These are phyloP conservation scores for Favolaschia claudopus DNA, from an alignment of 768 basidiomycete species.

Conservation along the genomic window DNA sequence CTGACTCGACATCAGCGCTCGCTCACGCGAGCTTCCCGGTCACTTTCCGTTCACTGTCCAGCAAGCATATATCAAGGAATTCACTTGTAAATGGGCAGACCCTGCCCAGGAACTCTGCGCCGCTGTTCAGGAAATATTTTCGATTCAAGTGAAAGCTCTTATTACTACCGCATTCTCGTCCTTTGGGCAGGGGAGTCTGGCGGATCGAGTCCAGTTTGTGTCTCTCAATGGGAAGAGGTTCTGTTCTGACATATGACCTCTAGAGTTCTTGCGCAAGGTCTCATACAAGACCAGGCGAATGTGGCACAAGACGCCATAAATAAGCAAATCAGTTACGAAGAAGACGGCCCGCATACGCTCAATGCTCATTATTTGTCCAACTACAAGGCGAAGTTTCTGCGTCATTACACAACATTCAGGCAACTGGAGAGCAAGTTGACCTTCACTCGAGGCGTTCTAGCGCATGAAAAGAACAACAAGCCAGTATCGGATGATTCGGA, in stretches of 20 bases:
- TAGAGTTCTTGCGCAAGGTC: slow-evolving; percentile 60
- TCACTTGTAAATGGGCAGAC: slow-evolving; percentile 54
- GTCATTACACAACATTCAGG: too few relatives aligned
- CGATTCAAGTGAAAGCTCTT: slow-evolving; percentile 48
- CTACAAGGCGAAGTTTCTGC: too few relatives aligned
- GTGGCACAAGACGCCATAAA: slow-evolving; percentile 48
- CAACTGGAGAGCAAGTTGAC: too few relatives aligned
- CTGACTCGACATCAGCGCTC: too few relatives aligned
- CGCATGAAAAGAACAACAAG: too few relatives aligned
- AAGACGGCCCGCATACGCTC: slow-evolving; percentile 50
- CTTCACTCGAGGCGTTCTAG: too few relatives aligned
- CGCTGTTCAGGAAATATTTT: slow-evolving; percentile 44
- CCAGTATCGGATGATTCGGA: too few relatives aligned
- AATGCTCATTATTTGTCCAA: slow-evolving; percentile 57
- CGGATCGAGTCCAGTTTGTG: slow-evolving; percentile 55
- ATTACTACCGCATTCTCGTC: slow-evolving; percentile 57
- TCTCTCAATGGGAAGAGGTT: too few relatives aligned
- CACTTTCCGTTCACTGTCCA: slow-evolving; percentile 72
- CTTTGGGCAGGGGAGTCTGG: slow-evolving; percentile 61
- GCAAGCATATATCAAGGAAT: slow-evolving; percentile 51
- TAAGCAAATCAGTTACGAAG: slow-evolving; percentile 60
- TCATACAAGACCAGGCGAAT: slow-evolving; percentile 52
- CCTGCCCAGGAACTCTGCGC: slow-evolving; percentile 58
- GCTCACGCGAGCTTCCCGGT: slow-evolving; percentile 75
- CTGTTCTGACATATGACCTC: slow-evolving; percentile 25